phyloP scores from a whole-genome alignment of 1,284 basidiomycete genomes.

The Puccinia novopanici region DNA sequence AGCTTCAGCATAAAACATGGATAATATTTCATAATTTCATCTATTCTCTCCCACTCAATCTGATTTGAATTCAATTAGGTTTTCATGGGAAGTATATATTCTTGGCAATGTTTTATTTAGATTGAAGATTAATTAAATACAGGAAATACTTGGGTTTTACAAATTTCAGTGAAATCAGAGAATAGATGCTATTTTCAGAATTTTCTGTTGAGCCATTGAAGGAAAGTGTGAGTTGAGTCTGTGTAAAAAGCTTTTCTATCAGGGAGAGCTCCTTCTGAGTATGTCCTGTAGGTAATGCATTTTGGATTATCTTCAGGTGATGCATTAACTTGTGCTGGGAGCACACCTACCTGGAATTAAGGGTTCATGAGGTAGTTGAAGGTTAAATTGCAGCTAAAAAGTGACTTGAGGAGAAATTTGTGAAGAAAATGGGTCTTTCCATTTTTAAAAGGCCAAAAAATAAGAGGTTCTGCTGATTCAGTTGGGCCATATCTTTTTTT shows the following conservation, averaged over 20 bases:
- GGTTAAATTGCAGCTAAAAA: no score
- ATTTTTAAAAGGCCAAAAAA: not conserved
- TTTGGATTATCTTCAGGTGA: not conserved
- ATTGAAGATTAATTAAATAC: not conserved
- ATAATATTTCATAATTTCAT: conserved; percentile 9
- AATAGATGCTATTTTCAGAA: not conserved
- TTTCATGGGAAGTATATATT: not conserved
- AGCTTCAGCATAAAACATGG: conserved; percentile 11
- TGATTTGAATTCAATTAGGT: not conserved
- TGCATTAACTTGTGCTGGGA: not conserved
- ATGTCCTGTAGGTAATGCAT: conserved; percentile 8
- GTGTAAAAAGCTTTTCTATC: no score
- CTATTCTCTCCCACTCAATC: not conserved
- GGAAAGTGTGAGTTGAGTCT: no score
- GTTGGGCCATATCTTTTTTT: not conserved
- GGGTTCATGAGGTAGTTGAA: conserved; percentile 17
- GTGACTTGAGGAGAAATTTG: no score
- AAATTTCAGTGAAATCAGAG: not conserved
- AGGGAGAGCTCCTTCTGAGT: not conserved
- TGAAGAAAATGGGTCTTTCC: not conserved
- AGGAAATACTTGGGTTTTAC: not conserved
- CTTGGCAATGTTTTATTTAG: not conserved
- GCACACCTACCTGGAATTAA: conserved; percentile 14
- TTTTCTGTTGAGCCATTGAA: no score
- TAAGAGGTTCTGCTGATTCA: not conserved